Evolutionary conservation across 192 early-diverging fungal genomes (phyloP).

Genomic region (Physocladia obscura): DNA sequence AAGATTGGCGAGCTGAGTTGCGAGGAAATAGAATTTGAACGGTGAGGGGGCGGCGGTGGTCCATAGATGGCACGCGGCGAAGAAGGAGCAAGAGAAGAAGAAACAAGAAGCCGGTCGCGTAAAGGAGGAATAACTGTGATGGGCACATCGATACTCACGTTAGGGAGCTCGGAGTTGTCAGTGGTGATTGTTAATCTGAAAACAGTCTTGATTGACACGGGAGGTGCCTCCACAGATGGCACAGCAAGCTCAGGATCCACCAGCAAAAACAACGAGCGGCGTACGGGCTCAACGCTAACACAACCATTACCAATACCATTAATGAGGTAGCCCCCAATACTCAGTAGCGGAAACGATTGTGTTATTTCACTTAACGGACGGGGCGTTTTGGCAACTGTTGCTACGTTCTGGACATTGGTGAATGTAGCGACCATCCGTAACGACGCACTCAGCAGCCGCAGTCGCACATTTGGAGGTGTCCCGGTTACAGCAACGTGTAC

Average conservation of each 20-base stretch:
- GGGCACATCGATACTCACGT: not conserved
- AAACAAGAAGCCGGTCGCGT: no score
- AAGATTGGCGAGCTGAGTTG: not conserved
- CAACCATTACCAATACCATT: no score
- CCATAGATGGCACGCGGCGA: no score
- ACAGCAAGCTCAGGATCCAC: slow-evolving; percentile 20
- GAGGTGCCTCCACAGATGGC: slow-evolving; percentile 1
- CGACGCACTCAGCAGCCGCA: slow-evolving; percentile 5
- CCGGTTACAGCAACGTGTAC: not conserved
- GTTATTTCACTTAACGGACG: slow-evolving; percentile 11
- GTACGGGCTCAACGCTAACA: not conserved
- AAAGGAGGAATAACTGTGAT: not conserved
- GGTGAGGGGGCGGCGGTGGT: no score
- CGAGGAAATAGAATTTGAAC: not conserved
- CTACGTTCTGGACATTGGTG: not conserved
- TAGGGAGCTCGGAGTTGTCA: slow-evolving; percentile 7
- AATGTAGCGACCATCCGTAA: slow-evolving; percentile 4
- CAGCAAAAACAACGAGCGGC: not conserved
- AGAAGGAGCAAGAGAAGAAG: no score
- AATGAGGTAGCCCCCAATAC: slow-evolving; percentile 7
- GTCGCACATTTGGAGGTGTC: not conserved
- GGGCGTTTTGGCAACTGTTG: not conserved
- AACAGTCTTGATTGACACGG: not conserved
- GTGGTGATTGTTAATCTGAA: not conserved
- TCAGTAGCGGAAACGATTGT: not conserved